Percentiles rank a stretch among this genome's conserved stretches.
phyloP scores from a whole-genome alignment of 2,329 filamentous ascomycete genomes.

The Phoma sp. region DNA sequence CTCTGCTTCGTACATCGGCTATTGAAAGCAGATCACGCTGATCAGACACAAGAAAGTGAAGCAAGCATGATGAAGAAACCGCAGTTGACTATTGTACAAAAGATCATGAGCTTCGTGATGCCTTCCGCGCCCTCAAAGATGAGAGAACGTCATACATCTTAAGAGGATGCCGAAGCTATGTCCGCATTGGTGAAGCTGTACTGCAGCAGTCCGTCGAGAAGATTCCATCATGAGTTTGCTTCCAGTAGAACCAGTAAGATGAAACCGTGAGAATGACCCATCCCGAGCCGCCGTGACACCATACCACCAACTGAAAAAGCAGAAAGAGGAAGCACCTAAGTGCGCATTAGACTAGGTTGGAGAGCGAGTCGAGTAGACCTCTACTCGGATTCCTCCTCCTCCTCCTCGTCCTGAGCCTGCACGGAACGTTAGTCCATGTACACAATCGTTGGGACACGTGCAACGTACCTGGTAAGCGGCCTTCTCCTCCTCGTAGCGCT shows the following conservation, averaged over 20 bases:
- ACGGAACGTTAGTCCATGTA: conserved; percentile 18
- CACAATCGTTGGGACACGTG: not conserved
- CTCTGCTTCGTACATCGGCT: too few species aligned
- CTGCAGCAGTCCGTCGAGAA: conserved; percentile 33
- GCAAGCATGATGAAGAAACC: conserved; percentile 43
- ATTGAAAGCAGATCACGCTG: not conserved
- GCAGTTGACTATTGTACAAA: conserved; percentile 47
- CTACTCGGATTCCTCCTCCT: conserved; percentile 52
- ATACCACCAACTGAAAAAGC: conserved; percentile 26
- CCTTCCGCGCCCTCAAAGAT: conserved; percentile 30
- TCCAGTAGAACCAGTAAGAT: conserved; percentile 34
- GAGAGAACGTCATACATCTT: conserved; percentile 44
- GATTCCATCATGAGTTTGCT: conserved; percentile 34
- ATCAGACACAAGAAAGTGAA: conserved; percentile 3
- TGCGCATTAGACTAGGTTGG: conserved; percentile 16
- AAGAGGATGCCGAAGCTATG: conserved; percentile 27
- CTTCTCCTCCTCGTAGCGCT: conserved; percentile 99
- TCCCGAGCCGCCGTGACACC: conserved; percentile 34
- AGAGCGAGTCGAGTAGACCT: conserved; percentile 15
- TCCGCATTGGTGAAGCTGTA: conserved; percentile 31
- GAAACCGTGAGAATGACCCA: conserved; percentile 32
- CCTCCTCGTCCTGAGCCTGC: conserved; percentile 37
- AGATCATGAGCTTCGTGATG: conserved; percentile 47
- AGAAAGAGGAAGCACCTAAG: conserved; percentile 21
- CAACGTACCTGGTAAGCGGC: conserved; percentile 64